These are phyloP conservation scores for Platanthera zijinensis DNA, from an alignment of 106 monocot species.

Conservation along the genomic window DNA sequence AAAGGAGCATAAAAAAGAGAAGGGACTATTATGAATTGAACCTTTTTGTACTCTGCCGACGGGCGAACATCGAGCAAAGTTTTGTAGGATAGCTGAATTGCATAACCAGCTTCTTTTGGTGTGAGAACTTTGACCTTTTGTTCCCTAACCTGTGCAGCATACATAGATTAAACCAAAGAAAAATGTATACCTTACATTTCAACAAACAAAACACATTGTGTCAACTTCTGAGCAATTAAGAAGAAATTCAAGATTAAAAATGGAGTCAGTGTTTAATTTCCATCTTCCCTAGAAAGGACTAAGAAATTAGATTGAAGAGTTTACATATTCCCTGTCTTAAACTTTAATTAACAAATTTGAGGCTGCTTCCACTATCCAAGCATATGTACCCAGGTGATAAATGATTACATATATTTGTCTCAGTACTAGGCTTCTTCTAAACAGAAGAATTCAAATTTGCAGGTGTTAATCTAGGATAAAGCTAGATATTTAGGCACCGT, in stretches of 20 bases:
- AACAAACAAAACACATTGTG: not conserved
- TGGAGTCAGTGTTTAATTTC: not conserved
- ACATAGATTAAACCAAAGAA: not conserved
- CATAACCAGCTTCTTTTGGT: constrained; percentile 98
- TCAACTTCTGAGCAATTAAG: not conserved
- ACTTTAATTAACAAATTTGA: not conserved
- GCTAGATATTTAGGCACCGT: no score
- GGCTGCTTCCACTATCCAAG: not conserved
- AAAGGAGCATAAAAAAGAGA: not conserved
- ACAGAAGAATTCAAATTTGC: no score
- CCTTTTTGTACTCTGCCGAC: constrained; percentile 70
- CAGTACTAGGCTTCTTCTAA: no score
- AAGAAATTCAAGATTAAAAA: not conserved
- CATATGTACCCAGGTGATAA: not conserved
- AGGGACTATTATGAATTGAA: not conserved
- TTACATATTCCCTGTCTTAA: not conserved
- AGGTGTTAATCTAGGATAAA: no score
- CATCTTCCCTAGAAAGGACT: no score
- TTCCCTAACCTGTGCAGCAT: constrained; percentile 65
- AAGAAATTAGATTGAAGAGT: not conserved
- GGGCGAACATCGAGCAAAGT: constrained; percentile 91
- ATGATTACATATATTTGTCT: not conserved
- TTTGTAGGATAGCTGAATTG: constrained; percentile 76
- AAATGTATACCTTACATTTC: not conserved
- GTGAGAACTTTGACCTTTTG: constrained; percentile 80